phyloP scores from a whole-genome alignment of 352 stramenopile genomes.

The Globisporangium irregulare region DNA sequence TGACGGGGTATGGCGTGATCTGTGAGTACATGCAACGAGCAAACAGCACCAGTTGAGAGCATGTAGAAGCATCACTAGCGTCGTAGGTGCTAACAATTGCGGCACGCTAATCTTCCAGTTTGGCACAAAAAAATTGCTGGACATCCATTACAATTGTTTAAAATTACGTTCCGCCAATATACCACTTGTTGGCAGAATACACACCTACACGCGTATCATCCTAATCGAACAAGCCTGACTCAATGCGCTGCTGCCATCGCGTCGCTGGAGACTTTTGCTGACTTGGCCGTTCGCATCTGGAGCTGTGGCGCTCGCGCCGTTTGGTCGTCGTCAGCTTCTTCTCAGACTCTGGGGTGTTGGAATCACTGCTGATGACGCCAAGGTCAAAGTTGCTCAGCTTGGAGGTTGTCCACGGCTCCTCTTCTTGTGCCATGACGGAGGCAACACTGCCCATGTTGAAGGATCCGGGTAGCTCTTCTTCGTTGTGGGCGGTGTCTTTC shows the following conservation, averaged over 20 bases:
- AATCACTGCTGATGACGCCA: neutral
- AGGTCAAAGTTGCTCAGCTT: constrained; percentile 11
- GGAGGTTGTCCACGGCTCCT: constrained; percentile 7
- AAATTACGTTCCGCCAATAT: neutral
- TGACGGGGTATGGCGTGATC: too few relatives aligned
- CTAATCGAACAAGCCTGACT: neutral
- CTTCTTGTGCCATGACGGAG: neutral
- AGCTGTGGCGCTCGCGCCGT: neutral
- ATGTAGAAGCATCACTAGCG: too few relatives aligned
- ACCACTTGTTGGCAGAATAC: neutral
- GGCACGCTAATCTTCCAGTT: neutral
- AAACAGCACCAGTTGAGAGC: too few relatives aligned
- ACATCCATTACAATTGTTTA: neutral
- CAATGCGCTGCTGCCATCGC: constrained; percentile 12
- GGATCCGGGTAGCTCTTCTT: neutral
- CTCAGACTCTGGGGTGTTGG: neutral
- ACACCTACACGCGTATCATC: neutral
- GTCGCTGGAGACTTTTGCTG: neutral
- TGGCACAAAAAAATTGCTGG: neutral
- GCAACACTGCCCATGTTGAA: neutral
- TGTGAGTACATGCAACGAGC: too few relatives aligned
- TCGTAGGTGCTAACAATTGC: neutral
- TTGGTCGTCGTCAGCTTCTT: neutral
- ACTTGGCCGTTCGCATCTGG: neutral
- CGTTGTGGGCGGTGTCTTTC: neutral